Conservation (phyloP, 1,284 basidiomycete genomes). For the Schizophyllum commune region DNA sequence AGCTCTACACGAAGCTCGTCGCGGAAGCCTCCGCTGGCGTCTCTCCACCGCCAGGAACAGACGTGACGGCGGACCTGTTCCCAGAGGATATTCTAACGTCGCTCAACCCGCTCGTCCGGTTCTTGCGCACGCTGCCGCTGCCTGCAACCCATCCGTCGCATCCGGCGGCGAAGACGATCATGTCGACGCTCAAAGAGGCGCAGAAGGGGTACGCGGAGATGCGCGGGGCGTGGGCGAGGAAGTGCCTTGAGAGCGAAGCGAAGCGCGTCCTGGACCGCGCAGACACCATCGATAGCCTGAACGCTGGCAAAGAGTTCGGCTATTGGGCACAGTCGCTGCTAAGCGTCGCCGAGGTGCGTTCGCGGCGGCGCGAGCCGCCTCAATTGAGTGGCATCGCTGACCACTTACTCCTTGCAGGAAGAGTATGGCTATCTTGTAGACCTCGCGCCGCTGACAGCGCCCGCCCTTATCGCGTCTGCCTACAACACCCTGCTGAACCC, state of each 20-base stretch:
- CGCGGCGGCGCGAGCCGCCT: not conserved
- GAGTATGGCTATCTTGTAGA: constrained; percentile 58
- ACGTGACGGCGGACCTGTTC: constrained; percentile 48
- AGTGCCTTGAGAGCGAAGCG: constrained; percentile 62
- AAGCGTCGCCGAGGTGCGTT: constrained; percentile 51
- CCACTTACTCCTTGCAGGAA: constrained; percentile 27
- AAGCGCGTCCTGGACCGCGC: constrained; percentile 60
- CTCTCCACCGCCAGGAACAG: constrained; percentile 49
- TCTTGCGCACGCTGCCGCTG: constrained; percentile 62
- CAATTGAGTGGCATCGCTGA: not conserved
- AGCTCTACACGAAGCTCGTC: constrained; percentile 72
- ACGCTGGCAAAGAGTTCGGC: constrained; percentile 59
- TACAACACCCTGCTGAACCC: constrained; percentile 57
- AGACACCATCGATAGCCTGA: constrained; percentile 54
- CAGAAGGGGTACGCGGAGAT: constrained; percentile 78
- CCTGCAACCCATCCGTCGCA: constrained; percentile 74
- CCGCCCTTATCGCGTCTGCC: constrained; percentile 41
- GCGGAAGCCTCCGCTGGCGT: constrained; percentile 72
- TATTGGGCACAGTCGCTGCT: constrained; percentile 58
- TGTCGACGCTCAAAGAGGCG: constrained; percentile 60
- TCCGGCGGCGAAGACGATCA: constrained; percentile 58
- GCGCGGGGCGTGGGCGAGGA: constrained; percentile 67
- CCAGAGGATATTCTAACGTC: constrained; percentile 43
- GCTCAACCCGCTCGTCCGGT: constrained; percentile 54
- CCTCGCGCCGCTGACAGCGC: constrained; percentile 48